Evolutionary conservation across 768 basidiomycete species (phyloP).

Genomic region (Dendrothele bispora): DNA sequence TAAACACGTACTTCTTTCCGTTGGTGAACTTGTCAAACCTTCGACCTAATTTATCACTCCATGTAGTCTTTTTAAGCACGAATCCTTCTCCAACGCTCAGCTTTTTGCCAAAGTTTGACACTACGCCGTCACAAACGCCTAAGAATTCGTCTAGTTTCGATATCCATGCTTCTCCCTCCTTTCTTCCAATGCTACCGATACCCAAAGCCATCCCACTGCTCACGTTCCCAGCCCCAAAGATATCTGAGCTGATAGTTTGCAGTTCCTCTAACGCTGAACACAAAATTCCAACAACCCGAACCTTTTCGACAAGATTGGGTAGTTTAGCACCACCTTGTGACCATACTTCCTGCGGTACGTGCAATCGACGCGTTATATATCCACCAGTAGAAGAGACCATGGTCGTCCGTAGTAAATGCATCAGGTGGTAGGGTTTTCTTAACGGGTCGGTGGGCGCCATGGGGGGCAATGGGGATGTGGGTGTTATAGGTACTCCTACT

Average conservation of each 20-base stretch:
- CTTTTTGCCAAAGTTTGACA: conserved; percentile 83
- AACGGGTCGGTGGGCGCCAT: conserved; percentile 69
- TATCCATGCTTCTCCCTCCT: conserved; percentile 80
- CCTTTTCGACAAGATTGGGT: conserved; percentile 78
- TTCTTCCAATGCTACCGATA: conserved; percentile 72
- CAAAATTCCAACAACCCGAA: conserved; percentile 79
- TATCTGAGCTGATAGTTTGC: conserved; percentile 65
- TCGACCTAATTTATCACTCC: conserved; percentile 73
- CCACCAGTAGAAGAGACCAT: conserved; percentile 84
- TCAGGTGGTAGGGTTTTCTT: conserved; percentile 88
- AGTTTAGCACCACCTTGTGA: conserved; percentile 88
- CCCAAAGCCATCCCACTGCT: conserved; percentile 73
- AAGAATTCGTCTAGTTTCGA: conserved; percentile 80
- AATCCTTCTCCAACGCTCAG: conserved; percentile 88
- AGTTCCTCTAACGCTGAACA: conserved; percentile 80
- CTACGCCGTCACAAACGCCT: conserved; percentile 74
- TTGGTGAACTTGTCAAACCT: conserved; percentile 84
- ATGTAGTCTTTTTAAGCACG: conserved; percentile 77
- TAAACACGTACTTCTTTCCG: conserved; percentile 74
- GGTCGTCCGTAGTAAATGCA: conserved; percentile 75
- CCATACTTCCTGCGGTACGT: conserved; percentile 90
- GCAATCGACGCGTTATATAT: conserved; percentile 81
- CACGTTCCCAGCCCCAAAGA: conserved; percentile 78
- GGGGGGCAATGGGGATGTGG: conserved; percentile 77
- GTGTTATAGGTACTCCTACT: conserved; percentile 67